phyloP scores from a whole-genome alignment of 371 early-diverging fungal genomes.

The Umbelopsis sp. region DNA sequence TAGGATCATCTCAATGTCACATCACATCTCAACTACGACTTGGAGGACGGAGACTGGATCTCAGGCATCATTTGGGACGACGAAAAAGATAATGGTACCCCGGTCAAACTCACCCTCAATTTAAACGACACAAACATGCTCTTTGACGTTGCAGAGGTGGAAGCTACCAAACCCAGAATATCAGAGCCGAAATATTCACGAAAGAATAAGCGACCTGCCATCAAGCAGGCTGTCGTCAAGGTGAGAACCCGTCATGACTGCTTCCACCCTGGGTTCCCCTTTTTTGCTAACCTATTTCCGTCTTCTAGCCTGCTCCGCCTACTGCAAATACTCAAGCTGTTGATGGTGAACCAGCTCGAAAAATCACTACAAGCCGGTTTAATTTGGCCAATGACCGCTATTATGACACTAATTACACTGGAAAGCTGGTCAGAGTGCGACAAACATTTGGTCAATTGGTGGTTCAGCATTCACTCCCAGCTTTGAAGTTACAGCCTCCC shows the following conservation, averaged over 20 bases:
- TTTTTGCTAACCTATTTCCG: too few relatives aligned
- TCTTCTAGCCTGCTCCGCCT: not conserved
- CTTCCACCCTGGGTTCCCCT: not conserved
- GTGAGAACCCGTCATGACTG: slow-evolving; percentile 18
- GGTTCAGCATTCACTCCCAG: slow-evolving; percentile 94
- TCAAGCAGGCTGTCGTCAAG: slow-evolving; percentile 43
- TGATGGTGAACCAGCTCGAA: slow-evolving; percentile 55
- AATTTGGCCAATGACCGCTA: slow-evolving; percentile 96
- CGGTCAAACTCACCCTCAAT: slow-evolving; percentile 70
- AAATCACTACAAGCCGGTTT: slow-evolving; percentile 77
- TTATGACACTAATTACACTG: slow-evolving; percentile 81
- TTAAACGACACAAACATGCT: slow-evolving; percentile 79
- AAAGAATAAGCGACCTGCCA: slow-evolving; percentile 45
- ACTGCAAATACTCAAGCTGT: slow-evolving; percentile 28
- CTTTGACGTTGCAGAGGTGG: slow-evolving; percentile 66
- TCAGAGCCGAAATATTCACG: slow-evolving; percentile 47
- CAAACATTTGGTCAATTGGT: slow-evolving; percentile 91
- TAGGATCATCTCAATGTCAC: slow-evolving; percentile 23
- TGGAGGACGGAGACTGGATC: slow-evolving; percentile 69
- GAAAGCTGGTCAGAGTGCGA: slow-evolving; percentile 78
- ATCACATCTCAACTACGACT: slow-evolving; percentile 53
- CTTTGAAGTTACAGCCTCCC: slow-evolving; percentile 85
- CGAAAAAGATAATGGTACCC: slow-evolving; percentile 55
- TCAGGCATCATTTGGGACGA: slow-evolving; percentile 82
- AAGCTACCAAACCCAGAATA: slow-evolving; percentile 49